phyloP scores from a whole-genome alignment of 768 basidiomycete genomes.

The Kwoniella shandongensis region DNA sequence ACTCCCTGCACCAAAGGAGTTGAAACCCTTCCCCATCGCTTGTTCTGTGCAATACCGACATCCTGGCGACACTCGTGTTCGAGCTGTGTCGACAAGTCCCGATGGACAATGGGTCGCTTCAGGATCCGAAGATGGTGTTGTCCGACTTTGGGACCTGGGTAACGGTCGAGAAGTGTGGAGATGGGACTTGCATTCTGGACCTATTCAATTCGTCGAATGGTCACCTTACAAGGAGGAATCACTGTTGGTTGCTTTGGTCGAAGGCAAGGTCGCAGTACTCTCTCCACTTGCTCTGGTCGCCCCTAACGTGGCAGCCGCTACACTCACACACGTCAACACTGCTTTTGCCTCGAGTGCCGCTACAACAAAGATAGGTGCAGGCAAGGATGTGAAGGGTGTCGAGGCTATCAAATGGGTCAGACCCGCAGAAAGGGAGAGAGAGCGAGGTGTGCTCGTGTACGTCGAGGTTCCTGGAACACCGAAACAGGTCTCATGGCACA shows the following conservation, averaged over 20 bases:
- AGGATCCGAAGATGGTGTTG: slow-evolving; percentile 82
- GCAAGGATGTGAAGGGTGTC: slow-evolving; percentile 41
- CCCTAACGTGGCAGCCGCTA: slow-evolving; percentile 66
- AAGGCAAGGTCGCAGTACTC: slow-evolving; percentile 57
- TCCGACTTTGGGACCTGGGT: slow-evolving; percentile 86
- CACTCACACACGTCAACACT: slow-evolving; percentile 65
- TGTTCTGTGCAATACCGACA: slow-evolving; percentile 72
- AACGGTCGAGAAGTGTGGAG: slow-evolving; percentile 83
- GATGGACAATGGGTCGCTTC: slow-evolving; percentile 88
- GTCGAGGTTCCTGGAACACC: slow-evolving; percentile 58
- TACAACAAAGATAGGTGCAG: slow-evolving; percentile 42
- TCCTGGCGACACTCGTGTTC: slow-evolving; percentile 62
- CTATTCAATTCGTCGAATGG: slow-evolving; percentile 84
- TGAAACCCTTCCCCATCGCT: slow-evolving; percentile 92
- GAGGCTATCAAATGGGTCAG: slow-evolving; percentile 55
- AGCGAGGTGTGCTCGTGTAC: slow-evolving; percentile 54
- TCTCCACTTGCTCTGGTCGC: slow-evolving; percentile 57
- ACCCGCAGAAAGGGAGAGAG: slow-evolving; percentile 52
- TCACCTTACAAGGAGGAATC: slow-evolving; percentile 80
- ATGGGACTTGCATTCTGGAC: slow-evolving; percentile 75
- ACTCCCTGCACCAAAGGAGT: slow-evolving; percentile 83
- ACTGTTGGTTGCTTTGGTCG: slow-evolving; percentile 55
- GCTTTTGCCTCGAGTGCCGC: slow-evolving; percentile 58
- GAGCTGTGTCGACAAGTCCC: slow-evolving; percentile 77
- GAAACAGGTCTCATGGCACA: slow-evolving; percentile 86